phyloP scores from a whole-genome alignment of 257 asterid species.

The Linderniella brevidens region DNA sequence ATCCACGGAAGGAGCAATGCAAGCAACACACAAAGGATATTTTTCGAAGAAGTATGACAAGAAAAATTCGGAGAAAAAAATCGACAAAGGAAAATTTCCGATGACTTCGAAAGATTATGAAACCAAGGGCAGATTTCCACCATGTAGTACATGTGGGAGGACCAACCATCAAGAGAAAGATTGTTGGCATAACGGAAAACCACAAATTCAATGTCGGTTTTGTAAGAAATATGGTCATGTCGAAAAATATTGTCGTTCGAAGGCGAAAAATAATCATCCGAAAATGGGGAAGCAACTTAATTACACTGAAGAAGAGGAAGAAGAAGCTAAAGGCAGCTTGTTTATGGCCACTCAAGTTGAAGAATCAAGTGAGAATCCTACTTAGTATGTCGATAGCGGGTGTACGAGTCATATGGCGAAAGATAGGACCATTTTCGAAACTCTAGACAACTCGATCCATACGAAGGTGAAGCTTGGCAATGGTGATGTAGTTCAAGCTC shows the following conservation, averaged over 20 bases:
- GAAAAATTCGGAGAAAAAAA: neutral
- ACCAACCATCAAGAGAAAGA: neutral
- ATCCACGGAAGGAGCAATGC: neutral
- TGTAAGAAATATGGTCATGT: neutral
- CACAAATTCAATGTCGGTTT: neutral
- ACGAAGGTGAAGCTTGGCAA: neutral
- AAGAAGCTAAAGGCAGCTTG: neutral
- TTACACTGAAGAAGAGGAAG: neutral
- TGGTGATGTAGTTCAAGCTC: neutral
- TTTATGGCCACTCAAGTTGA: too few relatives aligned
- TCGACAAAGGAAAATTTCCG: neutral
- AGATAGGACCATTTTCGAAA: too few relatives aligned
- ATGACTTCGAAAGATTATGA: neutral
- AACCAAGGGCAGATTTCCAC: neutral
- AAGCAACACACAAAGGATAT: neutral
- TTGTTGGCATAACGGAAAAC: neutral
- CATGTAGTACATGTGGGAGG: neutral
- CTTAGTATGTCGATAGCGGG: too few relatives aligned
- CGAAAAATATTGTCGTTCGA: neutral
- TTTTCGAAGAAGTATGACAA: neutral
- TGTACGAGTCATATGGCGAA: too few relatives aligned
- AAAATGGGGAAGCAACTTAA: neutral
- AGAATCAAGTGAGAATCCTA: too few relatives aligned
- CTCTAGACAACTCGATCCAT: too few relatives aligned
- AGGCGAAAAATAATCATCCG: neutral